A percentile compares a stretch with the other conserved stretches of the same genome.
These are phyloP conservation scores for Lachnellula hyalina DNA, from an alignment of 2,329 filamentous ascomycete genomes.

Conservation along the genomic window DNA sequence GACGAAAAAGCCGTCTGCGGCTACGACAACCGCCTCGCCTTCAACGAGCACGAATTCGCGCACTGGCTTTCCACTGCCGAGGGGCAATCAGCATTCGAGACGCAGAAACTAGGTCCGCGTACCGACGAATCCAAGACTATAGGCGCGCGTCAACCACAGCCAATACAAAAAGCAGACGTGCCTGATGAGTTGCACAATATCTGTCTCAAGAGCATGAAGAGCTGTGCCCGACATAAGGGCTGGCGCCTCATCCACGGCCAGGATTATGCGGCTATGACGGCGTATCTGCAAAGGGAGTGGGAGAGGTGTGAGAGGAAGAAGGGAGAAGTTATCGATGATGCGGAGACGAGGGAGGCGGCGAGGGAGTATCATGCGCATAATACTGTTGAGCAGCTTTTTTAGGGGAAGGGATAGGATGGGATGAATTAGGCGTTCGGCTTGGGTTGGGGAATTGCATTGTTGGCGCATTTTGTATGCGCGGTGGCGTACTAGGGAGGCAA, in stretches of 20 bases:
- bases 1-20: slow-evolving; percentile 26
- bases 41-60: slow-evolving; percentile 27
- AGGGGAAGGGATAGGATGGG: background rate
- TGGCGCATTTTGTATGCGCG: too few relatives aligned
- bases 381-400: slow-evolving; percentile 11
- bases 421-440: background rate
- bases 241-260: slow-evolving; percentile 25
- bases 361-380: slow-evolving; percentile 28
- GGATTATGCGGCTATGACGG: slow-evolving; percentile 13
- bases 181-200: slow-evolving; percentile 23
- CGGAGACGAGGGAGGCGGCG: slow-evolving; percentile 27
- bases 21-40: slow-evolving; percentile 28
- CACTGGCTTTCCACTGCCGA: slow-evolving; percentile 23
- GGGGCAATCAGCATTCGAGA: slow-evolving; percentile 21
- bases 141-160: slow-evolving; percentile 12
- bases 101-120: slow-evolving; percentile 25
- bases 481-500: too few relatives aligned
- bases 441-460: too few relatives aligned
- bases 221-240: slow-evolving; percentile 20
- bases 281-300: slow-evolving; percentile 15
- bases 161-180: slow-evolving; percentile 15
- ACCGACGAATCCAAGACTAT: slow-evolving; percentile 22
- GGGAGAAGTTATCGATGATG: slow-evolving; percentile 26
- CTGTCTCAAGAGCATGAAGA: slow-evolving; percentile 23
- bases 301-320: slow-evolving; percentile 16